Evolutionary conservation across 331 rosid genomes (phyloP), one percentile per base, ranked within the genome.

Genomic region (Cydonia oblonga): DNA sequence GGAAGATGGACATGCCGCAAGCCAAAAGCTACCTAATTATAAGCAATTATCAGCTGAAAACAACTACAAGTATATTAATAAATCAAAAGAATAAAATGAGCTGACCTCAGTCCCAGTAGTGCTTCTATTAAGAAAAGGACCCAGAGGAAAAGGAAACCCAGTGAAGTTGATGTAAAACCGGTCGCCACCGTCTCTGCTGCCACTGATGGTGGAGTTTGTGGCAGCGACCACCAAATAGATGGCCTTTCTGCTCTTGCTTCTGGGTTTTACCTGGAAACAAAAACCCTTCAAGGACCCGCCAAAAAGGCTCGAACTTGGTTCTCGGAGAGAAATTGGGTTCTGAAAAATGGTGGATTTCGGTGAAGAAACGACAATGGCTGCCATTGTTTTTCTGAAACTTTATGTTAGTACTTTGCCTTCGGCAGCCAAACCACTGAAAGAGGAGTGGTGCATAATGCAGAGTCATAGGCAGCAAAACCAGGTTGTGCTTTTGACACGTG

Each of bases 131-230:
- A 95, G 96, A 67, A 95, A 95, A 71, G 99, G 97, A 4, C 99
- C 97, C 56, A 95, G 88, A 51, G 99, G 99, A 78, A 95, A 95
- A 73, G 99, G 99, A 77, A 95, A 91, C 1, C 96, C 99, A 30
- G 97, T 95, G 84, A 95, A 71, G 72, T 95, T 95, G 89, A 88
- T 91, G 89, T 95, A 95, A 80, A 95, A 95, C 73, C 96, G 92
- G 44, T 86, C 95, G 42, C 85, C 77, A 3, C 62, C 74, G 22
- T 35, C 46, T 66, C 78, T 42, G 61, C 75, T 74, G 18, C 81
- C 72, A 24, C 49, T n/a, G 64, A 78, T 64, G 32, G 59, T 46
- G 20, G 81, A 51, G 33, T 82, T 78, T 54, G 91, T 67, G 7
- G 91, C 85, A 81, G 93, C 87, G 56, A 86, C 83, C 25, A 86